phyloP scores from a whole-genome alignment of 768 basidiomycete species.

The Mycena kentingensis region DNA sequence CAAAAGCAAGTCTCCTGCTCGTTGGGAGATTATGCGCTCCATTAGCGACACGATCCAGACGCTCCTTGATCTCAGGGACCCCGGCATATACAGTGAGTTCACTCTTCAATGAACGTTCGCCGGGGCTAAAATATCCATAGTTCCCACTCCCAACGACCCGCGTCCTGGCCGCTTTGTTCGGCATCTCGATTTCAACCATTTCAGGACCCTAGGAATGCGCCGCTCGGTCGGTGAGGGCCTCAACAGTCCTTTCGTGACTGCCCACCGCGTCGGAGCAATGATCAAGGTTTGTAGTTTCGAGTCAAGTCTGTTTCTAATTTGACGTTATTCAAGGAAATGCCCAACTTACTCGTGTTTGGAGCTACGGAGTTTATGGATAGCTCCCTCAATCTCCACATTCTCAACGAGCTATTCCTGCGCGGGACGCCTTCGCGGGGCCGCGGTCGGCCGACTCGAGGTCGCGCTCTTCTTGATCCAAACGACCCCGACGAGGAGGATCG shows the following conservation, averaged over 20 bases:
- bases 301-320: constrained; percentile 16
- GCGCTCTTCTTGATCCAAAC: constrained; percentile 50
- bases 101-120: constrained; percentile 1
- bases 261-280: constrained; percentile 76
- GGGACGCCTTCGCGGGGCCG: constrained; percentile 71
- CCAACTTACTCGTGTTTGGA: constrained; percentile 85
- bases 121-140: constrained; percentile 36
- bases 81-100: constrained; percentile 71
- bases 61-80: constrained; percentile 60
- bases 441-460: constrained; percentile 68
- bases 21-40: constrained; percentile 80
- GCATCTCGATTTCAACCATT: constrained; percentile 93
- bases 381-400: constrained; percentile 78
- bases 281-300: constrained; percentile 58
- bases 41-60: constrained; percentile 79
- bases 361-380: constrained; percentile 99
- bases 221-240: constrained; percentile 89
- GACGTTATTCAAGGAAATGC: constrained; percentile 67
- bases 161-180: constrained; percentile 79
- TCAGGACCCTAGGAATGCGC: constrained; percentile 95
- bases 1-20: constrained; percentile 79
- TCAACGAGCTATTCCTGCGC: constrained; percentile 89
- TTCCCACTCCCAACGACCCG: constrained; percentile 69
- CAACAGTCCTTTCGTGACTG: constrained; percentile 90
- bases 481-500: constrained; percentile 78